Evolutionary conservation across 345 rosid species (phyloP).

Genomic region (Reutealis trisperma): DNA sequence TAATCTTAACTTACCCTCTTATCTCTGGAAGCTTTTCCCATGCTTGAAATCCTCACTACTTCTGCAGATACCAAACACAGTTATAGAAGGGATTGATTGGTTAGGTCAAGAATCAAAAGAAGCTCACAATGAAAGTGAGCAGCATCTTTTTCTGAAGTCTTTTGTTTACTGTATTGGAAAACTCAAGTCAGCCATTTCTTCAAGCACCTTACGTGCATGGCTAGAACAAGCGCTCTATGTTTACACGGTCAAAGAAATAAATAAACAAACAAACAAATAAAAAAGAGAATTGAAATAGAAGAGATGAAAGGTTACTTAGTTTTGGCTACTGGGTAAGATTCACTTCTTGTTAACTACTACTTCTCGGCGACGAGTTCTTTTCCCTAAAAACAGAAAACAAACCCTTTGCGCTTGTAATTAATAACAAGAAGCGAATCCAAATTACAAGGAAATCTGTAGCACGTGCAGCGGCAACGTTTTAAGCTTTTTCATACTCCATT

Average conservation of each 20-base stretch:
- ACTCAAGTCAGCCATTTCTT: background rate
- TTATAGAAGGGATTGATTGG: background rate
- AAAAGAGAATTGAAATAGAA: background rate
- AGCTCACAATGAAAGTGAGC: background rate
- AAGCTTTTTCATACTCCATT: background rate
- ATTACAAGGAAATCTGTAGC: background rate
- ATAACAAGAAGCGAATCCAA: background rate
- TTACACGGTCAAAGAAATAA: too few relatives aligned
- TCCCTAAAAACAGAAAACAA: too few relatives aligned
- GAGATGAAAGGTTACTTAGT: background rate
- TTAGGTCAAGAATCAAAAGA: background rate
- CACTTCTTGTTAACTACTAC: too few relatives aligned
- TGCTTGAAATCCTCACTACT: conserved; percentile 25
- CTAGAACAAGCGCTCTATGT: background rate
- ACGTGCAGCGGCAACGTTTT: background rate
- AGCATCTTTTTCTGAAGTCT: background rate
- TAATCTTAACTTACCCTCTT: conserved; percentile 54
- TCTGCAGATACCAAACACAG: background rate
- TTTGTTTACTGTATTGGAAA: too few relatives aligned
- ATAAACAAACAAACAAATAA: too few relatives aligned
- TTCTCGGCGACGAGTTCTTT: too few relatives aligned
- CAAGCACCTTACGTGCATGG: background rate
- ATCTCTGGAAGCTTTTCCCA: conserved; percentile 96
- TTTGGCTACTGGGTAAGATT: too few relatives aligned
- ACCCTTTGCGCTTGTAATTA: too few relatives aligned